A percentile compares a stretch with the other conserved stretches of the same genome.
Evolutionary conservation across 164 flowering plant genomes (phyloP).

Genomic region (Nelumbo lutea): DNA sequence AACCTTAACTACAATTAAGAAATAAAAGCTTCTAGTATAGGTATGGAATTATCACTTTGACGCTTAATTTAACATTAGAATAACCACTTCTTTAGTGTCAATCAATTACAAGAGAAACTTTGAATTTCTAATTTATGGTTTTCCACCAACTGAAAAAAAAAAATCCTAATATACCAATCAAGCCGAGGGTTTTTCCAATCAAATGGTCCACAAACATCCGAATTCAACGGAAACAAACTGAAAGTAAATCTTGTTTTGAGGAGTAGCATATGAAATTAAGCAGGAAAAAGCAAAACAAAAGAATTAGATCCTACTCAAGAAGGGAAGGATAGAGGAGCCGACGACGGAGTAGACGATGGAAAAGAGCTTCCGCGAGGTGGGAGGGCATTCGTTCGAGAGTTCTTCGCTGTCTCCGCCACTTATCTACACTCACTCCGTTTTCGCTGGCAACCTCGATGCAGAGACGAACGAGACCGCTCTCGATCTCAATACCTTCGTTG

Average conservation of each 20-base stretch:
- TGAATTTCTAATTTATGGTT: no score
- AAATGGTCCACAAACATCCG: neutral
- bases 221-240: neutral
- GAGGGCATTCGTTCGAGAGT: slow-evolving; percentile 72
- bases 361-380: slow-evolving; percentile 66
- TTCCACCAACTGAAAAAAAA: no score
- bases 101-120: no score
- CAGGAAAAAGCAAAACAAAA: neutral
- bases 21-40: no score
- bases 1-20: no score
- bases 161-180: no score
- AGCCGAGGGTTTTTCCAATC: neutral
- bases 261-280: neutral
- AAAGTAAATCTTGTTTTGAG: no score
- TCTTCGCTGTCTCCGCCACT: slow-evolving; percentile 83
- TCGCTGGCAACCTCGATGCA: slow-evolving; percentile 71
- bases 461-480: slow-evolving; percentile 34
- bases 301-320: slow-evolving; percentile 58
- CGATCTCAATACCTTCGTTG: slow-evolving; percentile 11
- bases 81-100: no score
- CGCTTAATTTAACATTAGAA: no score
- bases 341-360: slow-evolving; percentile 62
- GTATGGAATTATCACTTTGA: no score
- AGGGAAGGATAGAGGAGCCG: slow-evolving; percentile 77
- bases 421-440: slow-evolving; percentile 51